Conservation (phyloP, 176 grass and related monocot genomes). For the Avena atlantica region DNA sequence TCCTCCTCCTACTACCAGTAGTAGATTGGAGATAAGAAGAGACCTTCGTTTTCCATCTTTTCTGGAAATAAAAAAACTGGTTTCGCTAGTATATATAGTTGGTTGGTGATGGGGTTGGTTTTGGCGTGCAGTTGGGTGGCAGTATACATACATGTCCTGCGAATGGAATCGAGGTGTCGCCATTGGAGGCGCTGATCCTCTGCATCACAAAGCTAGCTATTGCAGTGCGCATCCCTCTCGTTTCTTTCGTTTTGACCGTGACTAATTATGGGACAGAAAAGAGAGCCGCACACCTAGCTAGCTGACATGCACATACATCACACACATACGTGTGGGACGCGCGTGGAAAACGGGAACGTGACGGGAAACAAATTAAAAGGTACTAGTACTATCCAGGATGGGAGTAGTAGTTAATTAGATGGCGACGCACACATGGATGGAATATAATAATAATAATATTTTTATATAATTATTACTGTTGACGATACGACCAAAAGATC, state of each 20-base stretch:
- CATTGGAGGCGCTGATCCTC: neutral
- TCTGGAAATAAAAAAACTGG: neutral
- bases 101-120: constrained; percentile 4
- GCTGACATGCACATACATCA: neutral
- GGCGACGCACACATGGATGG: neutral
- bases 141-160: neutral
- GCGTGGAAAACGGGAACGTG: constrained; percentile 6
- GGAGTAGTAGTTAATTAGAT: neutral
- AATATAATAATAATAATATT: neutral
- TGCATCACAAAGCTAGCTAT: neutral
- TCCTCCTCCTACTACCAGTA: neutral
- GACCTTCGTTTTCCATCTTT: neutral
- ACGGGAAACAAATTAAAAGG: neutral
- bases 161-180: constrained; percentile 13
- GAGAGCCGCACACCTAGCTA: neutral
- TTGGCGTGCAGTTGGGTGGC: neutral
- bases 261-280: constrained; percentile 18
- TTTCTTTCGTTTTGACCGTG: neutral
- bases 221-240: neutral
- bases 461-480: neutral
- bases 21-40: neutral
- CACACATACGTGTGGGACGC: neutral
- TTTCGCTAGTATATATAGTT: neutral
- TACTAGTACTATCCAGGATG: neutral
- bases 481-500: neutral